phyloP scores from a whole-genome alignment of 805 yeast species.

The Aciculoconidium aculeatum region DNA sequence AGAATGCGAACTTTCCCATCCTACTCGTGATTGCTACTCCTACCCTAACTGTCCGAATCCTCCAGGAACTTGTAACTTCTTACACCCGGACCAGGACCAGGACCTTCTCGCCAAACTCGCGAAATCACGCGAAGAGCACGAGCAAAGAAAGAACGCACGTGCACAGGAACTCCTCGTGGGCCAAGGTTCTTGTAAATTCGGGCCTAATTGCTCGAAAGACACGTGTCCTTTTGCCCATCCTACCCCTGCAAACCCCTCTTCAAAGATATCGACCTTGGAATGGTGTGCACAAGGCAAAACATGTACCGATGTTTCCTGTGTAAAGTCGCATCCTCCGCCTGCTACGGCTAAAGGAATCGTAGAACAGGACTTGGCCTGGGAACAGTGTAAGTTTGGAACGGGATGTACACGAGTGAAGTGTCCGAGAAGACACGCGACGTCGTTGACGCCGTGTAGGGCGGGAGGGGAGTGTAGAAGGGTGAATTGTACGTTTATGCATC shows the following conservation, averaged over 20 bases:
- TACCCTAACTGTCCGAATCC: conserved; percentile 75
- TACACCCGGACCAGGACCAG: conserved; percentile 84
- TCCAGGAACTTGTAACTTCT: conserved; percentile 74
- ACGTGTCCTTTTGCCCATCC: conserved; percentile 90
- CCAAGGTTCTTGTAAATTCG: conserved; percentile 66
- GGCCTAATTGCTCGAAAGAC: conserved; percentile 67
- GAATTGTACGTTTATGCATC: conserved; percentile 82
- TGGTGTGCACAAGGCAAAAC: conserved; percentile 73
- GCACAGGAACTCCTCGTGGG: conserved; percentile 24
- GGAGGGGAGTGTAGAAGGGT: conserved; percentile 73
- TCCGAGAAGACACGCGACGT: conserved; percentile 78
- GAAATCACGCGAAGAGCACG: conserved; percentile 48
- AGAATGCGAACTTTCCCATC: conserved; percentile 74
- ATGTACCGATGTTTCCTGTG: conserved; percentile 59
- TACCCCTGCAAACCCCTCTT: conserved; percentile 74
- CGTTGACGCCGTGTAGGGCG: conserved; percentile 70
- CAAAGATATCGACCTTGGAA: conserved; percentile 57
- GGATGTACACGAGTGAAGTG: conserved; percentile 75
- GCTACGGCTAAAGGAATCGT: conserved; percentile 31
- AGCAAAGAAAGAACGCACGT: conserved; percentile 36
- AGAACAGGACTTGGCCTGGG: conserved; percentile 42
- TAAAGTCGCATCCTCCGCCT: conserved; percentile 80
- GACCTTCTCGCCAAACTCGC: conserved; percentile 64
- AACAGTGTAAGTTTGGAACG: conserved; percentile 76
- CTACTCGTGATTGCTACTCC: conserved; percentile 66